Evolutionary conservation across 352 stramenopile genomes (phyloP), one percentile per base, ranked within the genome.

Genomic region (Phytophthora sp.): DNA sequence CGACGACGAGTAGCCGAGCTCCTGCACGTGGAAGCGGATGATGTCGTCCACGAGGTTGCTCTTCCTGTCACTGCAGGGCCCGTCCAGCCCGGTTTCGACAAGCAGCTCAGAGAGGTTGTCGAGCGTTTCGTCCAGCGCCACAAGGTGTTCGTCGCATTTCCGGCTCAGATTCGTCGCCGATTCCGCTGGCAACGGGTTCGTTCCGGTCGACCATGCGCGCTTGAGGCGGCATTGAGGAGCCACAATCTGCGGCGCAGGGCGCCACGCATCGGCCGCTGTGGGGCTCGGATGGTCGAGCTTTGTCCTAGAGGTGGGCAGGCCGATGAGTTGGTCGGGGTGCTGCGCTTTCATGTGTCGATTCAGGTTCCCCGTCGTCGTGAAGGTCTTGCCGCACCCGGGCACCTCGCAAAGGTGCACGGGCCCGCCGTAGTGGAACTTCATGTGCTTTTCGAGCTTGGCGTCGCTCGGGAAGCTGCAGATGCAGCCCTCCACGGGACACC

Each of bases 331-430:
- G 21, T 69, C 67, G 20, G 42, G 20, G 20, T 78, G 73, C 18
- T 82, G 74, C 26, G 69, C 54, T 34, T 79, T 82, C 17, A 76
- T 42, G 48, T 87, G 77, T 12, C 77, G 75, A 26, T 80, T 82
- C 2, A 87, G 72, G 42, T 87, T 87, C 12, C 77, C 77, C 28
- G 62, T 77, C 4, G 77, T 87, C 39, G 66, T 87, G 60, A 87
- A 87, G n/a, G 75, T 84, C 58, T 87, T 87, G 56, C 76, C 77
- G 49, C 75, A 87, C 9, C 62, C 5, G 34, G 64, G 62, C 72
- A 87, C 31, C 30, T 61, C 53, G 37, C 69, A 78, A 18, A 79
- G 59, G 21, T 84, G 73, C 21, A 79, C 72, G 11, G 65, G 62
- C 20, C 63, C 63, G n/a, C 77, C 77, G 7, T 67, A 43, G 39